Evolutionary conservation across 2,329 filamentous ascomycete genomes (phyloP), one percentile per base, ranked within the genome.

Genomic region (Stagonosporopsis cucurbitacearum): DNA sequence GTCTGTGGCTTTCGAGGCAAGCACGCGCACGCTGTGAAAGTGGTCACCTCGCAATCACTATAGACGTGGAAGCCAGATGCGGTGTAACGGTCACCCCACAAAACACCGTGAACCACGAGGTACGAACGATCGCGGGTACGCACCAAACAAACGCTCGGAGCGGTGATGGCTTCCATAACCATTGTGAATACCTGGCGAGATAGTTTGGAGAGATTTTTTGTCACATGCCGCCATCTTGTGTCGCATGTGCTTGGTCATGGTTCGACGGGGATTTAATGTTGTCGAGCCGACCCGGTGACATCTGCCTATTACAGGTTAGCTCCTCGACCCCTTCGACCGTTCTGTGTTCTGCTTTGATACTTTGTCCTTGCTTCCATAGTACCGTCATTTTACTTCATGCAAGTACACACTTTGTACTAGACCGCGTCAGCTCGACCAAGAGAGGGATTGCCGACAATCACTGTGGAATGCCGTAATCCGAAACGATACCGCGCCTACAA

Each of bases 261-360:
- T 42, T 49, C 56, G 43, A 57, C 59, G 59, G 61, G 58, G 57
- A 63, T 67, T 57, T 56, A 65, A 58, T 46, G 43, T 50, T 57
- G 51, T 62, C 63, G 62, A 61, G 64, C 69, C 62, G 66, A 65
- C 58, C 67, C 67, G 65, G 65, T 72, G 69, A 73, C 66, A 54
- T 63, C 57, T 52, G 51, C 63, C 65, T 52, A 46, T 66, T 67
- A 50, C 23, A 57, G 66, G 54, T 53, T 72, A 70, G 67, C 49
- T 45, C 37, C 40, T 42, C 37, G 41, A 49, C 58, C 54, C 56
- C 42, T 41, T 33, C 36, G 43, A 43, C 45, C 50, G 35, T 54
- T 41, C 53, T 55, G 52, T 48, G 46, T 41, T 36, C 42, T 57
- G 36, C 48, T 45, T 57, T 37, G 41, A 54, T n/a, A 50, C 54